These are phyloP conservation scores for Aspergillus saccharolyticus DNA, from an alignment of 495 filamentous ascomycete species.

Conservation along the genomic window DNA sequence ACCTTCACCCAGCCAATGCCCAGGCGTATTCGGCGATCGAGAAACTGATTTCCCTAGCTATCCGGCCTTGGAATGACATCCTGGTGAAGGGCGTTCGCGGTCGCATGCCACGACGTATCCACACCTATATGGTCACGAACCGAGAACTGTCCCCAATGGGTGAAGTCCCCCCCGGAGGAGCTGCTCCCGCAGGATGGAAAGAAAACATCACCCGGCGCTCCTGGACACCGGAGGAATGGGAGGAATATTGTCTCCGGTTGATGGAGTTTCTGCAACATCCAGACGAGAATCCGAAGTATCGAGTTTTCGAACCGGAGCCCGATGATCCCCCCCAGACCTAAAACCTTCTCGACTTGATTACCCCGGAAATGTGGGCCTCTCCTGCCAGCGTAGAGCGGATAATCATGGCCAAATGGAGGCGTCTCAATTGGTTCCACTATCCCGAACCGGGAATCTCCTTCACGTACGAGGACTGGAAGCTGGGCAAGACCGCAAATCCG, in stretches of 20 bases:
- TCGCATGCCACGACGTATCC: constrained; percentile 11
- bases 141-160: neutral
- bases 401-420: neutral
- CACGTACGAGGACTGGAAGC: constrained; percentile 15
- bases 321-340: neutral
- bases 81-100: constrained; percentile 2
- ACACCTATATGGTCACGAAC: constrained; percentile 9
- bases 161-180: neutral
- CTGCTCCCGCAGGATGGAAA: neutral
- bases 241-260: constrained; percentile 4
- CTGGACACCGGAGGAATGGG: constrained; percentile 8
- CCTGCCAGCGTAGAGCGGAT: neutral
- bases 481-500: constrained; percentile 12
- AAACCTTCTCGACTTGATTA: neutral
- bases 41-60: constrained; percentile 10
- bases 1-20: constrained; percentile 44
- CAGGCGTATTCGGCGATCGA: constrained; percentile 12
- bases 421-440: constrained; percentile 10
- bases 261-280: constrained; percentile 6
- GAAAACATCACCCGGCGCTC: neutral
- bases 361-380: neutral
- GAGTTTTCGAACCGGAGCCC: neutral
- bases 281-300: constrained; percentile 1
- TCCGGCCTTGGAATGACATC: constrained; percentile 14
- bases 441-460: constrained; percentile 11